phyloP scores from a whole-genome alignment of 2,329 filamentous ascomycete species.

The Drechslerella coelobrocha region DNA sequence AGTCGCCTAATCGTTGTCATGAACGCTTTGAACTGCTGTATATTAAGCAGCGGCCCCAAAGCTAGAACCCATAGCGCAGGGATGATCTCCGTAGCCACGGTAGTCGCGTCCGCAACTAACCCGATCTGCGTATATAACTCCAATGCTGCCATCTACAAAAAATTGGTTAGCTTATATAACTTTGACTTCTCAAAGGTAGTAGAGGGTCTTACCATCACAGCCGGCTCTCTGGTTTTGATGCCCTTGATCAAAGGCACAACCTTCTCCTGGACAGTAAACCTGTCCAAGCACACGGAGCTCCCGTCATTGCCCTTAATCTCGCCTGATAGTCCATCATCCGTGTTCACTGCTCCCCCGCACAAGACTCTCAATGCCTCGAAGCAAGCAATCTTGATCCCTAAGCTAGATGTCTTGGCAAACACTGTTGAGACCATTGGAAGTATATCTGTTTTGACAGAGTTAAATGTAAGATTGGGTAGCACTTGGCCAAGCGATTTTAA shows the following conservation, averaged over 20 bases:
- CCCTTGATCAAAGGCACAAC: constrained; percentile 86
- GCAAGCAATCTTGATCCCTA: constrained; percentile 92
- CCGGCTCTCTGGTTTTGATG: constrained; percentile 97
- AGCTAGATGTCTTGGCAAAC: constrained; percentile 89
- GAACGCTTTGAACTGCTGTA: constrained; percentile 86
- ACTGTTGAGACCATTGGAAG: constrained; percentile 90
- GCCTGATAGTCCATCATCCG: constrained; percentile 55
- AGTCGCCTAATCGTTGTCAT: constrained; percentile 86
- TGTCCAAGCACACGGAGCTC: constrained; percentile 83
- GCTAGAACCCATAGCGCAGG: constrained; percentile 92
- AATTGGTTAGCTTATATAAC: constrained; percentile 53
- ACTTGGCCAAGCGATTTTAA: constrained; percentile 78
- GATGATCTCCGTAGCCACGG: constrained; percentile 87
- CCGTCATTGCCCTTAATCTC: constrained; percentile 66
- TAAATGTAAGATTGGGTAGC: constrained; percentile 90
- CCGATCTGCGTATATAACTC: constrained; percentile 85
- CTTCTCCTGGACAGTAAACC: constrained; percentile 98
- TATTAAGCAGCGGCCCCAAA: constrained; percentile 83
- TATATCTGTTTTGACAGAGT: constrained; percentile 93
- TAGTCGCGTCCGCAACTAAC: constrained; percentile 81
- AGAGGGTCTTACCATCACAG: constrained; percentile 72
- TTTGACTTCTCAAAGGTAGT: not conserved
- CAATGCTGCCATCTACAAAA: constrained; percentile 73
- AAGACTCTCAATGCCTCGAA: constrained; percentile 88
- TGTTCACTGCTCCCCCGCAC: constrained; percentile 74